Base-by-base conservation (phyloP, 23 red algal genomes). In the Chondrus crispus region DNA sequence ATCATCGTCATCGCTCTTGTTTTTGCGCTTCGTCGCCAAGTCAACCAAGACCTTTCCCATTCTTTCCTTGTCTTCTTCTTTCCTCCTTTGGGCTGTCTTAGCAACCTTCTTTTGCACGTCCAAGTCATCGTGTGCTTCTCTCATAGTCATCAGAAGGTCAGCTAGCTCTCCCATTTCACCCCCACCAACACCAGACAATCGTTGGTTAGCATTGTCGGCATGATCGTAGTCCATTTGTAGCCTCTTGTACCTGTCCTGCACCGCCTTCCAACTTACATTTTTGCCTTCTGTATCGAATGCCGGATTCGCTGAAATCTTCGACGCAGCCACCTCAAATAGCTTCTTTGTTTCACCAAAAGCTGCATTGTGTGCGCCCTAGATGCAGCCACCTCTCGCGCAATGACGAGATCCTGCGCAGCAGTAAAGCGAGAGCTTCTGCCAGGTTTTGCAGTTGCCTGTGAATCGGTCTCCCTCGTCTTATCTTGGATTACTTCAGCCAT, bases 231-330 rank as follows among this genome's bases (percentile, higher is more conserved):
- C 38, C 43, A 39, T 38, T 40, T 48, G 71, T 77, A 77, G 1
- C 44, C 71, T 24, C 44, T 77, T 77, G 71, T 77, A 77, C 24
- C 71, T n/a, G 44, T 77, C 71, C 43, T 77, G 71, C 32, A 77
- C 71, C 37, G 71, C n/a, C 44, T 77, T 77, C 0, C 71, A 77
- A n/a, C n/a, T n/a, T n/a, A n/a, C n/a, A n/a, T n/a, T n/a, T n/a
- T n/a, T n/a, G n/a, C n/a, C n/a, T 24, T 46, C 71, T 40, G 33
- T 76, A n/a, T 76, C 70, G 41, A 76, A 76, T 39, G 70, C 2
- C 41, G 0, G 28, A 43, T 76, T 76, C 43, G 60, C 60, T 22
- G 26, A 32, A 32, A 1, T 32, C 0, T 2, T 66, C 35, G 60
- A 22, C 35, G 60, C 60, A 66, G 60, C 60, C 60, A 32, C 35